Evolutionary conservation across 2,329 filamentous ascomycete genomes (phyloP).

Genomic region (Cyanodermella asteris): DNA sequence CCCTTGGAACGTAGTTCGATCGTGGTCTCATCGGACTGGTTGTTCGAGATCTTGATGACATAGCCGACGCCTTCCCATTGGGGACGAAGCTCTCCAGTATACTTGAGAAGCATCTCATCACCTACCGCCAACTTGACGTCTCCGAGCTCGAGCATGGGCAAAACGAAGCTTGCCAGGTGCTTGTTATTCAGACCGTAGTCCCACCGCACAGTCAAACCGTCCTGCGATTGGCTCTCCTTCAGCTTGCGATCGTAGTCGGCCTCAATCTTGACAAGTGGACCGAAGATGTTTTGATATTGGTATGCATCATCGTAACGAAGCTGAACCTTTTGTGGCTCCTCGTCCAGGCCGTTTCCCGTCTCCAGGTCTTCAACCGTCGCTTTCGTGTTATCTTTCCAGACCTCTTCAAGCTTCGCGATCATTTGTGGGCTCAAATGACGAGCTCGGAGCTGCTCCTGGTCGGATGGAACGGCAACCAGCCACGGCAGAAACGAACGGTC

Average conservation of each 20-base stretch:
- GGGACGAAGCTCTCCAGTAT: constrained; percentile 77
- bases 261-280: constrained; percentile 94
- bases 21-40: constrained; percentile 92
- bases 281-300: constrained; percentile 97
- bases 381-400: constrained; percentile 89
- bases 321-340: constrained; percentile 81
- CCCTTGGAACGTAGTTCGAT: constrained; percentile 85
- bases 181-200: constrained; percentile 93
- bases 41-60: constrained; percentile 98
- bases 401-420: constrained; percentile 88
- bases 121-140: constrained; percentile 96
- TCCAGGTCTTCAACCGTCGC: constrained; percentile 83
- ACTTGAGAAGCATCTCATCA: constrained; percentile 94
- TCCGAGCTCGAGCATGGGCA: constrained; percentile 90
- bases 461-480: constrained; percentile 74
- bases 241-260: constrained; percentile 98
- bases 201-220: constrained; percentile 86
- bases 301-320: constrained; percentile 92
- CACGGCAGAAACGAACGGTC: constrained; percentile 86
- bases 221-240: constrained; percentile 94
- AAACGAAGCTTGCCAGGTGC: constrained; percentile 80
- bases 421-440: constrained; percentile 82
- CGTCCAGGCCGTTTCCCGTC: constrained; percentile 75
- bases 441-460: constrained; percentile 87
- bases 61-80: constrained; percentile 97